Base-by-base conservation (phyloP, 148 eudicot genomes). In the Polygonum aviculare region DNA sequence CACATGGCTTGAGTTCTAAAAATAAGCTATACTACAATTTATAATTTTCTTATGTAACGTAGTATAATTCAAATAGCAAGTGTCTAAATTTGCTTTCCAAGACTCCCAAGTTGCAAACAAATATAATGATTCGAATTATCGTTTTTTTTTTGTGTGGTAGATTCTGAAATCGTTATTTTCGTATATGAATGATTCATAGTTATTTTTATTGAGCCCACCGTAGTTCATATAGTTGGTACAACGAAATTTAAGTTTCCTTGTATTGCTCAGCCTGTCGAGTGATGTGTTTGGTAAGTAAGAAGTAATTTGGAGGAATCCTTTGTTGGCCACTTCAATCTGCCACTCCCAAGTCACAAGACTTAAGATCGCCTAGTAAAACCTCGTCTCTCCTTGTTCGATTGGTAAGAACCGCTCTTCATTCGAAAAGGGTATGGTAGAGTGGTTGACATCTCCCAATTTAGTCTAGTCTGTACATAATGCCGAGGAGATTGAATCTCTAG, bases 251-350 rank as follows among this genome's bases (percentile, higher is more conserved):
- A 0, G 44, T 15, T 65, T 65, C 71, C 71, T 14, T 12, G 16
- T 22, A 33, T 65, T 65, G 71, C n/a, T 65, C 38, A 36, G 71
- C 19, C 19, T 65, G 71, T 65, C 71, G n/a, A 65, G 71, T 65
- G 12, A 65, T 65, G 71, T 65, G 41, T 65, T 65, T 65, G 41
- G 60, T 54, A 54, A n/a, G 60, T 19, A 18, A 19, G 60, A 1
- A 54, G 2, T 21, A 54, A 50, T 14, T 50, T 50, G n/a, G 55
- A 49, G 18, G 52, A 14, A 7, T 52, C 60, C 60, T n/a, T 15
- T 54, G n/a, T 54, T 50, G 55, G 55, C 55, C 14, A 50, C 16
- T 50, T 50, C 55, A 50, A 15, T 50, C 55, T 50, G 55, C 55
- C 55, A 50, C n/a, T 50, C 55, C 55, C 55, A 15, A 50, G 15